Evolutionary conservation across 106 monocot genomes (phyloP).

Genomic region (Cymbidium sinense): DNA sequence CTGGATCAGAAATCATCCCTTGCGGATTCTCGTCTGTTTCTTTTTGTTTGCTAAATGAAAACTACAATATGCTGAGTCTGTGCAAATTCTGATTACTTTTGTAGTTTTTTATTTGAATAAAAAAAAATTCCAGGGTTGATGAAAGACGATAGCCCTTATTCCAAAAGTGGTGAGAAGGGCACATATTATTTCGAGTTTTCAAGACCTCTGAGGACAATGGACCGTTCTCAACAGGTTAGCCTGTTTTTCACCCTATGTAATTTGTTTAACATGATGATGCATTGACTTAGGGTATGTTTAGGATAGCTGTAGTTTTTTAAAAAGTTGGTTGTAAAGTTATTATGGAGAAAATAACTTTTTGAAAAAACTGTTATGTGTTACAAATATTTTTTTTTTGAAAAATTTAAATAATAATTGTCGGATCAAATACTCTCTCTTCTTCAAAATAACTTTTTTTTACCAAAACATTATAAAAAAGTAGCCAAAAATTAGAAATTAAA

Average conservation of each 20-base stretch:
- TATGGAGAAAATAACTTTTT: too few relatives aligned
- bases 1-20: neutral
- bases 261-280: too few relatives aligned
- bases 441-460: too few relatives aligned
- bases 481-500: too few relatives aligned
- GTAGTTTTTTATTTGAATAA: neutral
- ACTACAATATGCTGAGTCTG: neutral
- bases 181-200: conserved; percentile 97
- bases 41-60: neutral
- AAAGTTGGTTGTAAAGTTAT: too few relatives aligned
- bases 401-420: too few relatives aligned
- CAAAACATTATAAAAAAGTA: too few relatives aligned
- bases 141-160: conserved; percentile 83
- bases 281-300: neutral
- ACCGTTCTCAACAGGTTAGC: conserved; percentile 77
- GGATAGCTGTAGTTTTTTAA: too few relatives aligned
- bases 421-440: too few relatives aligned
- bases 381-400: too few relatives aligned
- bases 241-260: neutral
- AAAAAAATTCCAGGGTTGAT: conserved; percentile 45
- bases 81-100: neutral
- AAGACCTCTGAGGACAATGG: conserved; percentile 86
- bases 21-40: neutral
- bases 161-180: conserved; percentile 63
- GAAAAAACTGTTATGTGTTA: too few relatives aligned